These are phyloP conservation scores for Aspergillus fijiensis DNA, from an alignment of 2,329 filamentous ascomycete species.

Conservation along the genomic window DNA sequence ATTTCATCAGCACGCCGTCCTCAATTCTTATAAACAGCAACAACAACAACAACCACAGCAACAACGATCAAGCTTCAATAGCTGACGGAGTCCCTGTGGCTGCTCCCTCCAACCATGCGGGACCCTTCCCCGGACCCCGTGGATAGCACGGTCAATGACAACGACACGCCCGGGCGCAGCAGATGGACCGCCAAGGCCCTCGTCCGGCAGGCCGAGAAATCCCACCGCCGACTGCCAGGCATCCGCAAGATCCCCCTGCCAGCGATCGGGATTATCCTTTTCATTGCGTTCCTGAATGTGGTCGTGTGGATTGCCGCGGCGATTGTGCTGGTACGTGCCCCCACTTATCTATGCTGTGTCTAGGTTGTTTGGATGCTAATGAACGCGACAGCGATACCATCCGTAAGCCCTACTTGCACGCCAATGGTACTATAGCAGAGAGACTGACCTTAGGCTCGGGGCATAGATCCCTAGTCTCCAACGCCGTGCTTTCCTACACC, in stretches of 20 bases:
- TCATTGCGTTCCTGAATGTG: slow-evolving; percentile 55
- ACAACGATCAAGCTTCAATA: too few relatives aligned
- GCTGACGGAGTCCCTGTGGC: background rate
- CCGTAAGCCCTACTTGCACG: slow-evolving; percentile 29
- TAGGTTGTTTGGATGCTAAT: slow-evolving; percentile 10
- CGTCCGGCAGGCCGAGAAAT: slow-evolving; percentile 43
- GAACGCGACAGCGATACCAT: slow-evolving; percentile 33
- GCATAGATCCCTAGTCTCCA: slow-evolving; percentile 64
- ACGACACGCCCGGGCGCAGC: slow-evolving; percentile 18
- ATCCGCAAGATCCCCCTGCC: slow-evolving; percentile 57
- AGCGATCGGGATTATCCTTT: slow-evolving; percentile 57
- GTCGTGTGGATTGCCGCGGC: slow-evolving; percentile 59
- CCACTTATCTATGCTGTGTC: background rate
- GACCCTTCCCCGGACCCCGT: slow-evolving; percentile 6
- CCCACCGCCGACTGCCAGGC: slow-evolving; percentile 55
- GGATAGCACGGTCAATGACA: background rate
- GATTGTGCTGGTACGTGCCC: slow-evolving; percentile 53
- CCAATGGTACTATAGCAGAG: background rate
- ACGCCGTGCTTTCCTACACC: slow-evolving; percentile 81
- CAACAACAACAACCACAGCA: too few relatives aligned
- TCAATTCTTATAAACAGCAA: background rate
- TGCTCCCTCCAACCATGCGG: slow-evolving; percentile 11
- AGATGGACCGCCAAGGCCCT: slow-evolving; percentile 34
- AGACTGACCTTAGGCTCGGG: background rate
- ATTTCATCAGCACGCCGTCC: too few relatives aligned